Percentiles rank a stretch among this genome's conserved stretches.
These are phyloP conservation scores for Meyerozyma athensensis DNA, from an alignment of 1,139 yeast species.

Conservation along the genomic window DNA sequence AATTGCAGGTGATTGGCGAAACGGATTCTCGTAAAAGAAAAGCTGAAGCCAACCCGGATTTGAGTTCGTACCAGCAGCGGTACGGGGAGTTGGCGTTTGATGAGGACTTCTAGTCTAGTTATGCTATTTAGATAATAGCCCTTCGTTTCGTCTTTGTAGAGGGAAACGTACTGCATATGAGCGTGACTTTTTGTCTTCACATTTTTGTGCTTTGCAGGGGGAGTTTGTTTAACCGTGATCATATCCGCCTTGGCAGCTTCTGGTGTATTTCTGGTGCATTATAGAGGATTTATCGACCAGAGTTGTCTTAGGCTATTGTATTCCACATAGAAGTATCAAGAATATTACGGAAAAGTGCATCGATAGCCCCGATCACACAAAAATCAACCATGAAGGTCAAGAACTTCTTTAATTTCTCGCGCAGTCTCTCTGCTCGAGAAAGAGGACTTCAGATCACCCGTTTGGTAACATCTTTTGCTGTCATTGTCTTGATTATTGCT, in stretches of 20 bases:
- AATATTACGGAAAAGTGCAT: too few relatives aligned
- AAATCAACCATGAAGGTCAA: neutral
- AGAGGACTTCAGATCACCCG: constrained; percentile 27
- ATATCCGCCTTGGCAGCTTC: neutral
- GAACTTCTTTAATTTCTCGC: constrained; percentile 19
- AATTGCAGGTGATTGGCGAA: constrained; percentile 9
- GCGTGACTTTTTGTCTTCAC: neutral
- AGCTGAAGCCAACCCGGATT: constrained; percentile 25
- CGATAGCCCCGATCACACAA: too few relatives aligned
- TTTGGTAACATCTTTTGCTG: constrained; percentile 18
- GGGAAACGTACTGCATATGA: neutral
- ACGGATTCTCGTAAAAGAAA: constrained; percentile 30
- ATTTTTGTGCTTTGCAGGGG: neutral
- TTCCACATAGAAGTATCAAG: too few relatives aligned
- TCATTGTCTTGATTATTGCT: constrained; percentile 20
- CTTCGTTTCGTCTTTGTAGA: neutral
- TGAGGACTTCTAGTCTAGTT: constrained; percentile 36
- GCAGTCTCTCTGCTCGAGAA: constrained; percentile 28
- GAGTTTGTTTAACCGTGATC: neutral
- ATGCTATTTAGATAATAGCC: constrained; percentile 1
- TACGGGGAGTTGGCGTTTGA: constrained; percentile 44
- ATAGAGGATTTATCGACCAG: constrained; percentile 1
- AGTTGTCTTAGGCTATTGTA: too few relatives aligned
- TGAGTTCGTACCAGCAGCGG: constrained; percentile 19
- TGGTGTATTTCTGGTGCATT: too few relatives aligned